Evolutionary conservation across 2,329 filamentous ascomycete species (phyloP).

Genomic region (Albophoma yamanashiensis): DNA sequence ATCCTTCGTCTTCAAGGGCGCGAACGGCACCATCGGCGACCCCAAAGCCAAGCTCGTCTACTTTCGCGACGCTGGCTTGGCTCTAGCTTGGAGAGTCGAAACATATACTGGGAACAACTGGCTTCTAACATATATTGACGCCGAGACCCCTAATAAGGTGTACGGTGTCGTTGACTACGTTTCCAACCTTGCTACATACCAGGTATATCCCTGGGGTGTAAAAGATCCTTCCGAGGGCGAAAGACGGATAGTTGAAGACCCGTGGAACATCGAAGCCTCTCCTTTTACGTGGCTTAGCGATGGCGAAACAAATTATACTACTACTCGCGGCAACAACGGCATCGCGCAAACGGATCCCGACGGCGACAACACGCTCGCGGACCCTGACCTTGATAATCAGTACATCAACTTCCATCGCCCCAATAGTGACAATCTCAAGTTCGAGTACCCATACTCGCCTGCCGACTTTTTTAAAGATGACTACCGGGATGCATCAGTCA

Average conservation of each 20-base stretch:
- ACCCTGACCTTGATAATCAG: too few relatives aligned
- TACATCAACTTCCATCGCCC: slow-evolving; percentile 33
- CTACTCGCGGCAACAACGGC: slow-evolving; percentile 48
- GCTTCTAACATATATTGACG: slow-evolving; percentile 49
- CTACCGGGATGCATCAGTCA: slow-evolving; percentile 24
- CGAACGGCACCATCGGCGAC: slow-evolving; percentile 36
- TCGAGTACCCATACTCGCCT: slow-evolving; percentile 33
- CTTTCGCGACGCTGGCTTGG: slow-evolving; percentile 35
- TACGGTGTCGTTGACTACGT: slow-evolving; percentile 47
- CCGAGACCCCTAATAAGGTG: slow-evolving; percentile 31
- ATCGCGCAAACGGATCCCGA: slow-evolving; percentile 37
- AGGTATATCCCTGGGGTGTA: slow-evolving; percentile 45
- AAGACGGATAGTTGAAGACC: slow-evolving; percentile 33
- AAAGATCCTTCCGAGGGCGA: slow-evolving; percentile 40
- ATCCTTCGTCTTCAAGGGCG: slow-evolving; percentile 31
- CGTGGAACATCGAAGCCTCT: slow-evolving; percentile 31
- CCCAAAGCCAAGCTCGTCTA: slow-evolving; percentile 47
- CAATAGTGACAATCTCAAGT: slow-evolving; percentile 26
- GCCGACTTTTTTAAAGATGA: slow-evolving; percentile 19
- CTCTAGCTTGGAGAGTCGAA: slow-evolving; percentile 43
- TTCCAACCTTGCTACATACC: slow-evolving; percentile 37
- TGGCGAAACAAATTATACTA: slow-evolving; percentile 35
- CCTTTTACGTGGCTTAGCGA: slow-evolving; percentile 43
- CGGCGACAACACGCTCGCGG: slow-evolving; percentile 21
- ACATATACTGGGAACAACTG: slow-evolving; percentile 46